Conservation (phyloP, 495 filamentous ascomycete species). For the Hyphodiscus hymeniophilus region DNA sequence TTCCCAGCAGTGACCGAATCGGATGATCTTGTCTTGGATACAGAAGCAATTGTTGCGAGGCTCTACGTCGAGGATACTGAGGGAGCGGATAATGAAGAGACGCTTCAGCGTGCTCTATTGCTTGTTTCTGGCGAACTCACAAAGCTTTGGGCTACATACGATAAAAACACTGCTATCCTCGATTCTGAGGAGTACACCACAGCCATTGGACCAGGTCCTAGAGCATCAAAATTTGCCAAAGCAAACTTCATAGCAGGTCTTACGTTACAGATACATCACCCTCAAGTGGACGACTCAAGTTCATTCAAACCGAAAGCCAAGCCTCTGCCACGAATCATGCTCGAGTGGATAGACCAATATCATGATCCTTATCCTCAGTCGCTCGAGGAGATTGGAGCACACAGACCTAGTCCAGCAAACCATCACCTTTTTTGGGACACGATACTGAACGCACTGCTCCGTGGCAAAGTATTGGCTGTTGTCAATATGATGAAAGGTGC, state of each 20-base stretch:
- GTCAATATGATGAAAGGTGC: slow-evolving; percentile 56
- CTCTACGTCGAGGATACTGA: slow-evolving; percentile 51
- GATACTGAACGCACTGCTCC: slow-evolving; percentile 55
- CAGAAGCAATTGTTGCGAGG: slow-evolving; percentile 40
- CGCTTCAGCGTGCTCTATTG: slow-evolving; percentile 45
- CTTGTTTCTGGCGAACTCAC: slow-evolving; percentile 46
- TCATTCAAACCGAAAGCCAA: slow-evolving; percentile 21
- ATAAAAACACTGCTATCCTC: slow-evolving; percentile 33
- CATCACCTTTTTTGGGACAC: slow-evolving; percentile 75
- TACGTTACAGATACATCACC: slow-evolving; percentile 67
- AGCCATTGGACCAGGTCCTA: slow-evolving; percentile 55
- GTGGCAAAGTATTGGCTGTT: slow-evolving; percentile 59
- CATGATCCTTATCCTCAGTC: slow-evolving; percentile 56
- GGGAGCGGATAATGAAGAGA: slow-evolving; percentile 42
- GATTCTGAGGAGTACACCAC: slow-evolving; percentile 42
- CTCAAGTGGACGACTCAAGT: slow-evolving; percentile 27
- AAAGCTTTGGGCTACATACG: slow-evolving; percentile 48
- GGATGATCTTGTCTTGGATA: slow-evolving; percentile 47
- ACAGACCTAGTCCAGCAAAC: slow-evolving; percentile 61
- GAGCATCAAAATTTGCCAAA: slow-evolving; percentile 53
- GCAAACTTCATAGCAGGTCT: slow-evolving; percentile 66
- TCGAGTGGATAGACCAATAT: slow-evolving; percentile 68
- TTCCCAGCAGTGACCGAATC: slow-evolving; percentile 37
- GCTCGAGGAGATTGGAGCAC: slow-evolving; percentile 47
- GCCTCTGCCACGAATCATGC: slow-evolving; percentile 62